Evolutionary conservation across 768 basidiomycete genomes (phyloP), one percentile per base, ranked within the genome.

Genomic region (Agrocybe pediades): DNA sequence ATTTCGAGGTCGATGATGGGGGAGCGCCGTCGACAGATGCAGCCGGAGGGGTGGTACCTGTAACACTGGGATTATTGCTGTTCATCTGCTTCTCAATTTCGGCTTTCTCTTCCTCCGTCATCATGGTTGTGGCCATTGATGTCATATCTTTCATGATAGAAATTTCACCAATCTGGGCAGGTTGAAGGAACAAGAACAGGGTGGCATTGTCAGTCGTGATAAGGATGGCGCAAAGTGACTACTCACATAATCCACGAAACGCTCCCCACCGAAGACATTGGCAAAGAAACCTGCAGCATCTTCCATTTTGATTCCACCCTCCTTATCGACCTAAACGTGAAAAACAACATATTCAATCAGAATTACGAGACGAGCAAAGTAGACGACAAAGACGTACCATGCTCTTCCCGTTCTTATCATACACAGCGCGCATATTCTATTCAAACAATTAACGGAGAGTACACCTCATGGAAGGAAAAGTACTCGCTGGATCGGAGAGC

Each of bases 101-200:
- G 9, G 87, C 87, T 70, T 88, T 88, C 65, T 97, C 96, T 64
- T 98, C 97, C 6, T 95, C 94, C 0, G 88, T 84, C 84, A 94
- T 90, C 76, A 94, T 89, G 5, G 90, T 89, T 27, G 87, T 82
- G 13, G 94, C 90, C 21, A 90, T 84, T 27, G 84, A 82, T 20
- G 90, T 86, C 88, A 94, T 91, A 60, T 92, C 92, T 66, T 95
- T 98, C 85, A 97, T 93, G 33, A 98, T 79, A 6, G 90, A 88
- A 50, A 99, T 95, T 75, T 98, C 96, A 53, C 96, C 96, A 57
- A 98, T 96, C 95, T 97, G 68, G n/a, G n/a, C n/a, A n/a, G n/a
- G n/a, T n/a, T 16, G 40, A 11, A 29, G 25, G 19, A 8, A 17
- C 16, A 23, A 24, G 44, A 24, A 24, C 5, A 17, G 25, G 41